Base-by-base conservation (phyloP, 2,329 filamentous ascomycete species). In the Fusarium musae region DNA sequence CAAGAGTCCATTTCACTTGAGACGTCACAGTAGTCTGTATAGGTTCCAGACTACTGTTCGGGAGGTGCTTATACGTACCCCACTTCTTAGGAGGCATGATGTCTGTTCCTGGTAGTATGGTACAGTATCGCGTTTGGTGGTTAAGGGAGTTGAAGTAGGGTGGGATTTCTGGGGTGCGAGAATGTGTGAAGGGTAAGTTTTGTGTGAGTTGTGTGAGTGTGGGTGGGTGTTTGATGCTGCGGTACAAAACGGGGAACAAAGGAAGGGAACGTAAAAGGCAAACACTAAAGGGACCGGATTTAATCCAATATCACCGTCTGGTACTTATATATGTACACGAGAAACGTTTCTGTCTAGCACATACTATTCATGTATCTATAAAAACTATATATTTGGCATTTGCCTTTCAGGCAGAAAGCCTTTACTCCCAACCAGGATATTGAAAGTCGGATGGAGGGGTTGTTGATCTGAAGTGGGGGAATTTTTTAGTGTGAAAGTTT, bases 81-180 rank as follows among this genome's bases (percentile, higher is more conserved):
- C 83, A 85, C 79, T 84, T 82, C 75, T 79, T 81, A 66, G 82
- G 80, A 80, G 83, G 81, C 83, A 85, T 85, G 79, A 79, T 84
- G 79, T 81, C 78, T 75, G 73, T 59, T 59, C 43, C 47, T 43
- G 62, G n/a, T 32, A 42, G 26, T 30, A 44, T 40, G n/a, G 39
- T 39, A n/a, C 43, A 37, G 53, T 37, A 39, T 64, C 49, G 46
- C 42, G n/a, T 62, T 67, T 61, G 57, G 59, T 62, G 62, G 47
- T 73, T 76, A 49, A 56, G 37, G 52, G 49, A 56, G 57, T 65
- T 56, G 56, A 53, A 32, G 43, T 47, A 26, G 42, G 34, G 42
- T 36, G 52, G 44, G 26, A 36, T 59, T 66, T 66, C 34, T 50
- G 26, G 34, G 47, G 54, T 26, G 59, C 52, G 59, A 28, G 54